Base-by-base conservation (phyloP, 2,329 filamentous ascomycete species). In the Verticillium nubilum region DNA sequence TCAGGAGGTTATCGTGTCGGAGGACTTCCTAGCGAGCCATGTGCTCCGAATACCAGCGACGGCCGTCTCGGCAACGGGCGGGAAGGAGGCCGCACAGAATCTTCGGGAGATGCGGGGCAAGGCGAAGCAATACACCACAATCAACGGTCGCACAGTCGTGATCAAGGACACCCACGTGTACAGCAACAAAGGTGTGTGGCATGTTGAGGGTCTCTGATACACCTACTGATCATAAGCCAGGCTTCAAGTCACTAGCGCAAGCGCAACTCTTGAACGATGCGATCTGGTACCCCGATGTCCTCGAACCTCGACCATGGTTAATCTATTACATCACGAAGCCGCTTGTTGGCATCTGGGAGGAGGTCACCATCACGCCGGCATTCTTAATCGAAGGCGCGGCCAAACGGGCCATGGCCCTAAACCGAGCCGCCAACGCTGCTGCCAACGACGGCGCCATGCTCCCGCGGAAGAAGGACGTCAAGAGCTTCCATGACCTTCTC, bases 1-100 rank as follows among this genome's bases (percentile, higher is more conserved):
- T 74, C 80, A 86, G 67, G 94, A 98, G 72, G 84, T 96, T 66
- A 88, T 94, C 69, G 85, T 86, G 62, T 92, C 91, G 59, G 95
- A 99, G 73, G 95, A 99, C 68, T 98, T 99, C 73, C 84, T 99
- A 60, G 92, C 88, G 64, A 98, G 95, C 80, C 95, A 99, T 89
- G 92, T 98, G 60, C 82, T 99, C 70, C 91, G 93, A 67, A 87
- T 97, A 66, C 88, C 91, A 50, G 69, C 73, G 52, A 78, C 78
- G 60, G 75, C 80, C 60, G 76, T 76, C 59, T 73, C 74, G 62
- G 76, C 75, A 64, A 74, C 76, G 26, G 82, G 80, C 66, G 81
- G 76, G 60, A 87, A 86, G 75, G 85, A 87, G 66, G 73, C 69
- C 19, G 73, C 75, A 15, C 81, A 84, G 61, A 91, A 86, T 69